Evolutionary conservation across 106 monocot genomes (phyloP).

Genomic region (Apostasia shenzhenica): DNA sequence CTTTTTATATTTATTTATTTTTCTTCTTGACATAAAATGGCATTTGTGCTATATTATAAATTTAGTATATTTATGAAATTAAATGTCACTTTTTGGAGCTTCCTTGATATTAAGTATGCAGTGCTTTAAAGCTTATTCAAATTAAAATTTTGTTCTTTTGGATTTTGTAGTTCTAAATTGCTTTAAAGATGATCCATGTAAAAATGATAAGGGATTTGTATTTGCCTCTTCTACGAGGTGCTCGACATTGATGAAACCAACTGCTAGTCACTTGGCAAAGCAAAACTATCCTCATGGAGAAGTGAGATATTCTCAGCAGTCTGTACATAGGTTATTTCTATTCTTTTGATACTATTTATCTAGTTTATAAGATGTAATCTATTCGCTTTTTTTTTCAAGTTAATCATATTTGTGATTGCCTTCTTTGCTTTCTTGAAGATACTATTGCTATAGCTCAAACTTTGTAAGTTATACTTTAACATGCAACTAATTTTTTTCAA

Average conservation of each 20-base stretch:
- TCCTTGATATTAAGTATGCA: too few species aligned
- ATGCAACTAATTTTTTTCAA: not conserved
- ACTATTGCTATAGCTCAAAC: not conserved
- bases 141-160: conserved; percentile 6
- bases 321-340: conserved; percentile 18
- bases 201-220: conserved; percentile 10
- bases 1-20: too few species aligned
- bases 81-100: too few species aligned
- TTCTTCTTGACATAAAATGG: too few species aligned
- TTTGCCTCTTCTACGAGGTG: conserved; percentile 25
- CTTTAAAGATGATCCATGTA: conserved; percentile 8
- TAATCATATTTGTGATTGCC: not conserved
- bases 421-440: too few species aligned
- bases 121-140: not conserved
- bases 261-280: conserved; percentile 80
- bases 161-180: conserved; percentile 1
- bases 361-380: not conserved
- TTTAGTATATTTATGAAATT: too few species aligned
- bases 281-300: conserved; percentile 24
- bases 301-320: conserved; percentile 3
- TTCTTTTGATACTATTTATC: not conserved
- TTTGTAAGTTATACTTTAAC: not conserved
- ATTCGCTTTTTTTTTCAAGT: conserved; percentile 1
- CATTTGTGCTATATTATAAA: too few species aligned
- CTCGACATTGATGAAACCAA: conserved; percentile 94